Percentiles rank a stretch among this genome's conserved stretches.
These are phyloP conservation scores for Euphorbia pulcherrima DNA, from an alignment of 345 rosid species.

Conservation along the genomic window DNA sequence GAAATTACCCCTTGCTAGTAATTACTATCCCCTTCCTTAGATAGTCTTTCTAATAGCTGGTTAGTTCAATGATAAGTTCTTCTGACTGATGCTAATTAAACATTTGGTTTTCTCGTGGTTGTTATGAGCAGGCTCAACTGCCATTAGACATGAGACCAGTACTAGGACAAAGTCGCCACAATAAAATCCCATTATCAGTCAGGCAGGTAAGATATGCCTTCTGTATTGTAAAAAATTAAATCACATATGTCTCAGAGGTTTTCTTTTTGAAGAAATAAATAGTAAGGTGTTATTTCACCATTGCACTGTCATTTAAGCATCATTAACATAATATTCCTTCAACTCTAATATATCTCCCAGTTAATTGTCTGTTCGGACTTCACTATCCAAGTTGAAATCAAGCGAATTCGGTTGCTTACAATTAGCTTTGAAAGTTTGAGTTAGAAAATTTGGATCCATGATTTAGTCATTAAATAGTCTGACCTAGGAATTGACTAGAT, in stretches of 20 bases:
- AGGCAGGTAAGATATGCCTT: slow-evolving; percentile 66
- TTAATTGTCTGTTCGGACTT: no score
- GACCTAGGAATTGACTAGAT: not conserved
- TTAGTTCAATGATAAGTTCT: slow-evolving; percentile 11
- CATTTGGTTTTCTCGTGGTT: slow-evolving; percentile 21
- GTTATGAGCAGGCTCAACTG: slow-evolving; percentile 68
- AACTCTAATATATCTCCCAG: no score
- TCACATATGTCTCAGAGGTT: not conserved
- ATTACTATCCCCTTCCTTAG: slow-evolving; percentile 16
- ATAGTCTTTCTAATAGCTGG: not conserved
- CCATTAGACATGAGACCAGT: slow-evolving; percentile 82
- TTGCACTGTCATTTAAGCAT: not conserved
- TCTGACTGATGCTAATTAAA: slow-evolving; percentile 16
- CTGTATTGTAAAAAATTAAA: not conserved
- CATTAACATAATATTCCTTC: no score
- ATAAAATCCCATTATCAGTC: slow-evolving; percentile 73
- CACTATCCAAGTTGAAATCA: not conserved
- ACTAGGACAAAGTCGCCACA: slow-evolving; percentile 64
- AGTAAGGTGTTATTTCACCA: not conserved
- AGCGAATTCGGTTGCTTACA: slow-evolving; percentile 1
- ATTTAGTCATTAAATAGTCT: no score
- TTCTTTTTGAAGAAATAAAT: not conserved
- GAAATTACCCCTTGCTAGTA: slow-evolving; percentile 83
- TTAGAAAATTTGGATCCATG: no score
- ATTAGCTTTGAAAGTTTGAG: no score